phyloP scores from a whole-genome alignment of 2,329 filamentous ascomycete species.

The Colletotrichum lupini region DNA sequence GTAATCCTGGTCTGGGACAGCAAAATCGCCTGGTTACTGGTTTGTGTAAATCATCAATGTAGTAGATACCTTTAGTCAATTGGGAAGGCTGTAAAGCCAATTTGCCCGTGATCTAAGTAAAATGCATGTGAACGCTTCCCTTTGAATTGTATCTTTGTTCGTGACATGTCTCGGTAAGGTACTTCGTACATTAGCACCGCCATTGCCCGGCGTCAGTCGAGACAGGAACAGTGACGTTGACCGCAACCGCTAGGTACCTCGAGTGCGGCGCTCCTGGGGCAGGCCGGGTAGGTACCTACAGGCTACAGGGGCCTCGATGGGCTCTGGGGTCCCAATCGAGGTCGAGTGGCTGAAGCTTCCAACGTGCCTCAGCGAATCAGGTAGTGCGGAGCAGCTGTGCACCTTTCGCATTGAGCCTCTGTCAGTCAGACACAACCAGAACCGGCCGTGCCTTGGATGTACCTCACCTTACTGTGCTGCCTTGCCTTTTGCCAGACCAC shows the following conservation, averaged over 20 bases:
- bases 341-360: constrained; percentile 25
- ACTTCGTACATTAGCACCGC: too few relatives aligned
- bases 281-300: neutral
- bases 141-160: too few relatives aligned
- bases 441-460: constrained; percentile 13
- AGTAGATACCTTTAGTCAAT: constrained; percentile 3
- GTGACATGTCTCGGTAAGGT: too few relatives aligned
- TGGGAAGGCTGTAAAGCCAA: neutral
- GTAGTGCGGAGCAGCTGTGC: constrained; percentile 24
- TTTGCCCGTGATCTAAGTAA: neutral
- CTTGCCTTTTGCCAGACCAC: constrained; percentile 13
- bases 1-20: constrained; percentile 12
- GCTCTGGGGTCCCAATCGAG: neutral
- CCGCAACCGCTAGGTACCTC: neutral
- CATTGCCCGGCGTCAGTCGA: neutral
- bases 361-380: constrained; percentile 22
- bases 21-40: neutral
- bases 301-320: constrained; percentile 10
- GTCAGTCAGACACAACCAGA: constrained; percentile 14
- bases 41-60: constrained; percentile 22
- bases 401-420: constrained; percentile 7
- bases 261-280: neutral
- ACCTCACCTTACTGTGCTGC: neutral
- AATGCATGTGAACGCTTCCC: neutral
- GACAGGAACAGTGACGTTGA: neutral